Percentiles rank a stretch among this genome's conserved stretches.
Conservation (phyloP, 1,139 yeast genomes). For the Starmera stellimalicola region DNA sequence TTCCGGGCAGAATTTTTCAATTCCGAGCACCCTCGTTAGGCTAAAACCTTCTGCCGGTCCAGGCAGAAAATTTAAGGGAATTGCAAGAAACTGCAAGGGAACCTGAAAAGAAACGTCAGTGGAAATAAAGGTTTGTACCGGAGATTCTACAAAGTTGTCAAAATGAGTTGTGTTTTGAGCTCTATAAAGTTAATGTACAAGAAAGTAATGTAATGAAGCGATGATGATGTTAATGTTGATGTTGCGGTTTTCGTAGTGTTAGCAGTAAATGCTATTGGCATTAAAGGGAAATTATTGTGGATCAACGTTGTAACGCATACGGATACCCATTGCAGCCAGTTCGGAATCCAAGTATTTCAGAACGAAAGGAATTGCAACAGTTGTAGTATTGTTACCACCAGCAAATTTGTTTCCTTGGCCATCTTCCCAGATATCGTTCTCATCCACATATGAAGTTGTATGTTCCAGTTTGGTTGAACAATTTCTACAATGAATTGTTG, state of each 20-base stretch:
- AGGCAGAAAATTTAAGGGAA: too few relatives aligned
- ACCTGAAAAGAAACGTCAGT: too few relatives aligned
- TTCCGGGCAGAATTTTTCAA: too few relatives aligned
- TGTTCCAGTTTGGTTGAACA: constrained; percentile 65
- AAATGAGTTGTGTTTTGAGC: too few relatives aligned
- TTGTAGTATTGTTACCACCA: constrained; percentile 88
- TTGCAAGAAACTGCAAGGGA: too few relatives aligned
- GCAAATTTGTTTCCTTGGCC: constrained; percentile 86
- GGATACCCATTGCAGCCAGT: constrained; percentile 96
- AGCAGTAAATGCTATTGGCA: background rate
- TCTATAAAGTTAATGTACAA: too few relatives aligned
- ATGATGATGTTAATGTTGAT: constrained; percentile 1
- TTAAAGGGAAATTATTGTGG: constrained; percentile 42
- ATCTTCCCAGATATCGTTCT: constrained; percentile 92
- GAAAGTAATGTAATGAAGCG: too few relatives aligned
- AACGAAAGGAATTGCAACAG: constrained; percentile 95
- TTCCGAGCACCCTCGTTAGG: too few relatives aligned
- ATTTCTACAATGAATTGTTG: constrained; percentile 80
- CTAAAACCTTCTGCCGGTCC: too few relatives aligned
- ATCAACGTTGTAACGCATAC: constrained; percentile 75
- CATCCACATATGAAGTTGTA: constrained; percentile 42
- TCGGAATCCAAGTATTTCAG: constrained; percentile 93
- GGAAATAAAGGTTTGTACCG: too few relatives aligned
- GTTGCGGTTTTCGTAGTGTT: constrained; percentile 1
- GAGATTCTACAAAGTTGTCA: too few relatives aligned